A percentile compares a stretch with the other conserved stretches of the same genome.
These are phyloP conservation scores for Trypanosoma scelopori DNA, from an alignment of 208 protist genomes.

Conservation along the genomic window DNA sequence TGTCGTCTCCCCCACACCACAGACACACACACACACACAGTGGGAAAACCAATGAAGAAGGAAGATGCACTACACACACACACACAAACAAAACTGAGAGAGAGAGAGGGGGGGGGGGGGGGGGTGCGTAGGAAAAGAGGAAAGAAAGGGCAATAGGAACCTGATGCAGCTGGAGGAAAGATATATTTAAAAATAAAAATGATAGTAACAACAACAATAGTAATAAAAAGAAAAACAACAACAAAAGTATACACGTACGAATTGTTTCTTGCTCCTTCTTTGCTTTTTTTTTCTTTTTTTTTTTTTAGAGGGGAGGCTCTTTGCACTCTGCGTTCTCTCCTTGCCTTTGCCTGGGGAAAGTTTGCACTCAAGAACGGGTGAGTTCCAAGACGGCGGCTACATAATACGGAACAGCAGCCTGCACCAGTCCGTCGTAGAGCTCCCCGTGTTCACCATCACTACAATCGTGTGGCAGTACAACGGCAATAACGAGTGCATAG, in stretches of 20 bases:
- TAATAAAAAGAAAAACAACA: too few relatives aligned
- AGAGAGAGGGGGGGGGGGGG: too few relatives aligned
- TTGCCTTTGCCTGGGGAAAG: too few relatives aligned
- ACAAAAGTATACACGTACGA: too few relatives aligned
- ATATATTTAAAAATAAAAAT: too few relatives aligned
- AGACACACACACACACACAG: not conserved
- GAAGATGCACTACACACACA: not conserved
- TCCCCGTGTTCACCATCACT: not conserved
- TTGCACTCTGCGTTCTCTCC: slow-evolving; percentile 3
- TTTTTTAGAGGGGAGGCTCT: too few relatives aligned
- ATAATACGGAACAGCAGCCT: slow-evolving; percentile 18
- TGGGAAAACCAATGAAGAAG: too few relatives aligned
- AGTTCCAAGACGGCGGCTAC: slow-evolving; percentile 36
- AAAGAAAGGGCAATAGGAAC: too few relatives aligned
- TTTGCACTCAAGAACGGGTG: slow-evolving; percentile 11
- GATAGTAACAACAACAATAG: too few relatives aligned
- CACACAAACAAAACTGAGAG: not conserved
- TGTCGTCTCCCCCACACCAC: not conserved
- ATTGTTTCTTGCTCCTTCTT: too few relatives aligned
- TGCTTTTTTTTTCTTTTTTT: slow-evolving; percentile 21
- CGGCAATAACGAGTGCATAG: slow-evolving; percentile 72
- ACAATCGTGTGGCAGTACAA: slow-evolving; percentile 37
- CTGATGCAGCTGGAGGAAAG: too few relatives aligned
- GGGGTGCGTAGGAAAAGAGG: too few relatives aligned
- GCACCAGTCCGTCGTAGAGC: not conserved